Evolutionary conservation across 169 alveolate species (phyloP), one percentile per base, ranked within the genome.

Genomic region (Plasmodium coatneyi): DNA sequence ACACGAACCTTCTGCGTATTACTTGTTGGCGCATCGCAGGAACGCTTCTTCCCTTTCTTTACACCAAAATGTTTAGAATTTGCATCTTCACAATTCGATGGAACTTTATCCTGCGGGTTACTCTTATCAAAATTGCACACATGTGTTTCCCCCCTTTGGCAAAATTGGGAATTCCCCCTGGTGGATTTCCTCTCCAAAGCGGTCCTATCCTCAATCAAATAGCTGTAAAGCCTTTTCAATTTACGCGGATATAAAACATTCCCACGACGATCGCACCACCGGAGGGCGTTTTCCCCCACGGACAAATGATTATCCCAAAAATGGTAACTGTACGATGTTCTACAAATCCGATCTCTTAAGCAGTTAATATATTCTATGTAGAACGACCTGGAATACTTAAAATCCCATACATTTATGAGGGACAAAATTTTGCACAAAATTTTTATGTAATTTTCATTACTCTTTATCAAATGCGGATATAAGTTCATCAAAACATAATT

Each of bases 341-440:
- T 87, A 22, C 46, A 34, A 87, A 87, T 79, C 22, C 3, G 0
- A 22, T 78, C 12, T 3, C 46, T 87, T 9, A 83, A 60, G 78
- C 54, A 84, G 32, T 71, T 16, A 72, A 87, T 87, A 1, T 54
- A 30, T 66, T 87, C 89, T 36, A 87, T 79, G 72, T 56, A 78
- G 49, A 87, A 79, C 52, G 36, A 22, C 3, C 30, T 56, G 22
- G 70, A 78, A 41, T 49, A 39, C 71, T 79, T 87, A 87, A 87
- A 78, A 30, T 87, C 93, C 12, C 41, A 41, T 22, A 87, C 41
- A 36, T 87, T 78, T n/a, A 78, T 36, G 19, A 87, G 32, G 25
- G 93, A 87, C 41, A 87, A 49, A 60, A 87, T 79, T 87, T 87
- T 87, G 79, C 93, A 78, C 82, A 87, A 87, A 32, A 80, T 56